A percentile compares a stretch with the other conserved stretches of the same genome.
Conservation (phyloP, 345 rosid genomes). For the Carallia brachiata region DNA sequence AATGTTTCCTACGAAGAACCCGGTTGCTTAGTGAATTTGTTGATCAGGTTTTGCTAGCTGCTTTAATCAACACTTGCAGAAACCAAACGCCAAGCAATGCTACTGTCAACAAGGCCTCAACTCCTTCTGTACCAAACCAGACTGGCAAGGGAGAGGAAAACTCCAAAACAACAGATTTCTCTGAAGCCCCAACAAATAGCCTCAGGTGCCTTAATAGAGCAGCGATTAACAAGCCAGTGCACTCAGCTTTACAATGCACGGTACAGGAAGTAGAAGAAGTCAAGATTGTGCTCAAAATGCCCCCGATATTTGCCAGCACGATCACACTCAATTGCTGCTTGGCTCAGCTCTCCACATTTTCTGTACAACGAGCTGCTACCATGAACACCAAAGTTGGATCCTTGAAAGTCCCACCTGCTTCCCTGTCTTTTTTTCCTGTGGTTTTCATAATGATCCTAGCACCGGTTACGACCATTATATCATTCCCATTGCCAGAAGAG, state of each 20-base stretch:
- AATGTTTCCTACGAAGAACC: background rate
- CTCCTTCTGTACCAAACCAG: constrained; percentile 37
- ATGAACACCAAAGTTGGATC: constrained; percentile 69
- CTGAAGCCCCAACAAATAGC: constrained; percentile 32
- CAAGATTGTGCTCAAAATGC: constrained; percentile 60
- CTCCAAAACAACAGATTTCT: constrained; percentile 15
- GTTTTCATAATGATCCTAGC: constrained; percentile 73
- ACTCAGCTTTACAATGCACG: constrained; percentile 46
- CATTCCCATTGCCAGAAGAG: constrained; percentile 59
- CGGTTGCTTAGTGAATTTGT: background rate
- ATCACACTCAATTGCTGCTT: constrained; percentile 79
- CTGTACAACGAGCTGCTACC: constrained; percentile 71
- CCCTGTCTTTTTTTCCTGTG: constrained; percentile 72
- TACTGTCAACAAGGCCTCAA: constrained; percentile 42
- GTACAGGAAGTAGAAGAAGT: constrained; percentile 68
- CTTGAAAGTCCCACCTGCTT: constrained; percentile 71
- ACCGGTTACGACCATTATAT: constrained; percentile 65
- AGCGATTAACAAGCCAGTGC: constrained; percentile 39
- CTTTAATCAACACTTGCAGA: constrained; percentile 30
- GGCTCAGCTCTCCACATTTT: constrained; percentile 77
- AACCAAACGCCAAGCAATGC: constrained; percentile 49
- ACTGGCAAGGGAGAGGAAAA: constrained; percentile 22
- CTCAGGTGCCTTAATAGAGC: constrained; percentile 57
- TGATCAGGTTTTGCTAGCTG: no score
- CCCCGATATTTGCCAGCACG: constrained; percentile 74